Base-by-base conservation (phyloP, 495 filamentous ascomycete genomes). In the Aspergillus bertholletiae region DNA sequence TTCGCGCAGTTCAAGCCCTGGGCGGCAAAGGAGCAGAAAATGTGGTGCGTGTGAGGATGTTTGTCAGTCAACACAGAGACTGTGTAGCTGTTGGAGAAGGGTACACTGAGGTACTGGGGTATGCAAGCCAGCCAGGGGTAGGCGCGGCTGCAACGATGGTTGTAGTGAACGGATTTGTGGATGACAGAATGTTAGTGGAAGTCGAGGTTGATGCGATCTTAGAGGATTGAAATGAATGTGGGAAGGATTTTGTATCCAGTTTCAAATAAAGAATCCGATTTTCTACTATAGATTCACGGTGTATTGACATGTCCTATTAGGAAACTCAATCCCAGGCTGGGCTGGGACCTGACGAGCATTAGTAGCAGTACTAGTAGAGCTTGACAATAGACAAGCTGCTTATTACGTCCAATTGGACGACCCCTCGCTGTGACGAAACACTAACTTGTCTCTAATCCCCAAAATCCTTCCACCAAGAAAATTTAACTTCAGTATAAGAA, bases 171-270 rank as follows among this genome's bases (percentile, higher is more conserved):
- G 72, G 75, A 1, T 72, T 79, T 53, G 67, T 78, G 4, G 67
- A 77, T 56, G 58, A 68, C 53, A 63, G 65, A n/a, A 78, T 80
- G 70, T 63, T 74, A 26, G 73, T 74, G 18, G 75, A 78, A 54
- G 65, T 80, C 46, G 76, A 75, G 48, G 67, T 73, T 20, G 74
- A 78, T 67, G 76, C 74, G 20, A 59, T 77, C 51, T 58, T 66
- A 13, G 65, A 64, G 32, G 37, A 58, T 30, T 47, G 6, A 43
- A 7, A 22, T 53, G 18, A 22, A 17, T 13, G 28, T 21, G 15
- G 12, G 27, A 2, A 15, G 7, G 15, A n/a, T 37, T 11, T 12
- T 9, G 3, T 32, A 1, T 32, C 30, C 8, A 32, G 9, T 32
- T 28, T 2, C 2, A 32, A 32, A 32, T 32, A 32, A 32, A 7